A percentile compares a stretch with the other conserved stretches of the same genome.
Evolutionary conservation across 768 basidiomycete species (phyloP).

Genomic region (Ephemerocybe angulata): DNA sequence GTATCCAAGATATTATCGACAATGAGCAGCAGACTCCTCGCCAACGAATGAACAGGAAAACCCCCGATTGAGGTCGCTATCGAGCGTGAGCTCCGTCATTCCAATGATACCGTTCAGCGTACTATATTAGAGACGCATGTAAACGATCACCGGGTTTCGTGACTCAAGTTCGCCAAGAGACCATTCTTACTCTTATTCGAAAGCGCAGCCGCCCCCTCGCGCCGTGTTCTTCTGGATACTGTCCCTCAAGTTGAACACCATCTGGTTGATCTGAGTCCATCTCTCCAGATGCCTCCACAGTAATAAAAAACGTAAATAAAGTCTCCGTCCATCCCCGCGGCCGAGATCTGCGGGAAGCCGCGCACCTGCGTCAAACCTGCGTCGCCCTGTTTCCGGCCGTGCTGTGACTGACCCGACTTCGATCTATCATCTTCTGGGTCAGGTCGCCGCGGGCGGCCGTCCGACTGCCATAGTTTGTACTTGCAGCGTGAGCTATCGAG

Average conservation of each 20-base stretch:
- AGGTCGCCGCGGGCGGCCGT: slow-evolving; percentile 94
- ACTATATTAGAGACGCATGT: slow-evolving; percentile 46
- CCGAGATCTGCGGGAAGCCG: slow-evolving; percentile 97
- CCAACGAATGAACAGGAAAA: slow-evolving; percentile 94
- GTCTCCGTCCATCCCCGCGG: slow-evolving; percentile 97
- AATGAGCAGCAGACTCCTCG: slow-evolving; percentile 88
- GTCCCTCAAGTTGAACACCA: slow-evolving; percentile 97
- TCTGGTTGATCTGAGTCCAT: slow-evolving; percentile 99
- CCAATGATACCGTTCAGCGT: slow-evolving; percentile 99
- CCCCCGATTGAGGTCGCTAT: slow-evolving; percentile 90
- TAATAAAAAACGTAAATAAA: slow-evolving; percentile 99
- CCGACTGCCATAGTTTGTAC: slow-evolving; percentile 88
- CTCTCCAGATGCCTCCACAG: slow-evolving; percentile 96
- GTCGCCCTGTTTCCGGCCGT: slow-evolving; percentile 98
- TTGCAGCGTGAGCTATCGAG: slow-evolving; percentile 89
- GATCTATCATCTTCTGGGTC: slow-evolving; percentile 91
- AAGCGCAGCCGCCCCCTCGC: slow-evolving; percentile 93
- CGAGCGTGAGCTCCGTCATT: slow-evolving; percentile 98
- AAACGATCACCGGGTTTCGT: slow-evolving; percentile 88
- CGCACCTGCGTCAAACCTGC: too few relatives aligned
- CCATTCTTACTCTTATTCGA: slow-evolving; percentile 98
- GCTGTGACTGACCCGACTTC: slow-evolving; percentile 87
- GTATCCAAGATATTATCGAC: slow-evolving; percentile 99
- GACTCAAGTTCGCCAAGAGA: slow-evolving; percentile 98
- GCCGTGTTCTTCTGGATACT: slow-evolving; percentile 98